Base-by-base conservation (phyloP, 202 grass and related monocot species). In the Bolboschoenoplectus hybrid region DNA sequence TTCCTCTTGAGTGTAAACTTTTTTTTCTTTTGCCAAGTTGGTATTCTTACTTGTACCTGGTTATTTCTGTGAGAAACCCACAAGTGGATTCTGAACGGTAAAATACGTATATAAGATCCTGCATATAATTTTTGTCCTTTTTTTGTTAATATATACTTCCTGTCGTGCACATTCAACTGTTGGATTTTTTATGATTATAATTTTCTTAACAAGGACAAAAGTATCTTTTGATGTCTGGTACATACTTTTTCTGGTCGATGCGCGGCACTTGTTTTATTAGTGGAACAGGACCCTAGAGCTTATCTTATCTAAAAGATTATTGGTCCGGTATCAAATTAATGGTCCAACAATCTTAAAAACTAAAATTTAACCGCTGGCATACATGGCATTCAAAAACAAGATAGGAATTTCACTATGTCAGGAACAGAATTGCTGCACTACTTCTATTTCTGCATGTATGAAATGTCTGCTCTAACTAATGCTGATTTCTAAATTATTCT, bases 1-100 rank as follows among this genome's bases (percentile, higher is more conserved):
- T 36, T 80, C 39, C 55, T n/a, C 34, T 60, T 41, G 76, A 80
- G 55, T 80, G 76, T 80, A 80, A 80, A 74, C 71, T 74, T 51
- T 45, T 74, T 6, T 19, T 72, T 72, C 43, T 57, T 57, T 78
- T 78, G 8, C 52, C 50, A n/a, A 40, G 32, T 43, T 12, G 76
- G 76, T 10, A 61, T 44, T 80, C 55, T 80, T 80, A 80, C 38
- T 44, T 80, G 76, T 80, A 61, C 13, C 76, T 80, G 36, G 53
- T 61, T 61, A 56, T 80, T 80, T 80, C 53, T 62, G 76, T 8
- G 38, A 80, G 53, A 44, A 80, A 58, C 76, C 55, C 36, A 61
- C 16, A 80, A 80, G 17, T 44, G 76, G 55, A 80, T 80, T 80
- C 53, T 80, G 36, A 80, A 80, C 19, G 16, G 76, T 61, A 36